Conservation (phyloP, 1,139 yeast genomes). For the Kodamaea arcana region DNA sequence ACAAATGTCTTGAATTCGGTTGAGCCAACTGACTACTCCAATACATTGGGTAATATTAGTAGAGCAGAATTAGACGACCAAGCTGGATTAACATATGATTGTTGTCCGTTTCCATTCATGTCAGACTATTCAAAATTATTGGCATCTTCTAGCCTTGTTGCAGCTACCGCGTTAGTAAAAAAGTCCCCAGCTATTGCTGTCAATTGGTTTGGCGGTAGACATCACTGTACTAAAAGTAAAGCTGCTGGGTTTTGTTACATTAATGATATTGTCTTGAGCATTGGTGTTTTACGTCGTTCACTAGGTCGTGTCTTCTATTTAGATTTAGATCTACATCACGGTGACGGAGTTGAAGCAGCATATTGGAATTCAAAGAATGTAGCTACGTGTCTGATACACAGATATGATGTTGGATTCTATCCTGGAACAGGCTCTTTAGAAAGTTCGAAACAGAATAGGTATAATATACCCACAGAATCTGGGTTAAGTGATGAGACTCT, state of each 20-base stretch:
- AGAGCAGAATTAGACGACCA: conserved; percentile 5
- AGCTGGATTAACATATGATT: conserved; percentile 55
- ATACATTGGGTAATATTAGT: too few relatives aligned
- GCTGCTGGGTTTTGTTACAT: conserved; percentile 77
- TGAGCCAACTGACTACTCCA: conserved; percentile 2
- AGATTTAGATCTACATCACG: conserved; percentile 75
- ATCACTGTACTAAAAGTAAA: conserved; percentile 53
- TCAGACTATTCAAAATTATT: conserved; percentile 45
- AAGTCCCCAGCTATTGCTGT: conserved; percentile 34
- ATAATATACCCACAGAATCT: conserved; percentile 55
- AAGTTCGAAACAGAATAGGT: conserved; percentile 26
- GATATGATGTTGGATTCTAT: conserved; percentile 63
- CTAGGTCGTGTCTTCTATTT: conserved; percentile 55
- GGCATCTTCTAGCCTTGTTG: conserved; percentile 57
- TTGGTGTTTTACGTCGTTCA: conserved; percentile 40
- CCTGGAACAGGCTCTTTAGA: conserved; percentile 62
- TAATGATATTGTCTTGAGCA: conserved; percentile 61
- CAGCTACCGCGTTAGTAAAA: conserved; percentile 35
- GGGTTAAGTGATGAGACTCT: conserved; percentile 53
- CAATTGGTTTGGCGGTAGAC: conserved; percentile 82
- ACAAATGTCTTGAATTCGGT: not conserved
- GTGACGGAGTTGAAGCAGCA: conserved; percentile 74
- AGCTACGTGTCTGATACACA: conserved; percentile 59
- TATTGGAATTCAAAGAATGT: conserved; percentile 56
- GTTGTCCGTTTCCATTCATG: conserved; percentile 58